These are phyloP conservation scores for Crucihimalaya himalaica DNA, from an alignment of 345 rosid species.

Conservation along the genomic window DNA sequence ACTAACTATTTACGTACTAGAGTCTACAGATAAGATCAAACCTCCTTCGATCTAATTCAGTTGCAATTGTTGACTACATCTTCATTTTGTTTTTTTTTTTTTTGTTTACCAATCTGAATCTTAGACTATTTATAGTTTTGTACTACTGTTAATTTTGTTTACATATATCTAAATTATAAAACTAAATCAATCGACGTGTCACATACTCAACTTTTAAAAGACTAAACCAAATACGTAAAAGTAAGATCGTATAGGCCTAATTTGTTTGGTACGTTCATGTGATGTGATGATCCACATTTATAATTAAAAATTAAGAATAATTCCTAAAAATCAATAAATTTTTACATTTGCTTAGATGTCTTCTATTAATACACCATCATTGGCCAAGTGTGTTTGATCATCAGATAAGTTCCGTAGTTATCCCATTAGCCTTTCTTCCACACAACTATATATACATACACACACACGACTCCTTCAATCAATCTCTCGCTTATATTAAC, in stretches of 20 bases:
- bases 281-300: neutral
- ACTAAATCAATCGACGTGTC: neutral
- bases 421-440: slow-evolving; percentile 6
- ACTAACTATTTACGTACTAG: neutral
- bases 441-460: neutral
- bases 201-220: neutral
- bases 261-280: neutral
- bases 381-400: neutral
- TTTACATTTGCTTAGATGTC: neutral
- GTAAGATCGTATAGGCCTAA: neutral
- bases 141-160: neutral
- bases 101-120: neutral
- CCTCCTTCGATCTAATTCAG: neutral
- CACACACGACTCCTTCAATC: neutral
- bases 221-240: neutral
- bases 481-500: slow-evolving; percentile 2
- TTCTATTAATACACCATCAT: slow-evolving; percentile 27
- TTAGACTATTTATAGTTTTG: neutral
- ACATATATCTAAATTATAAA: neutral
- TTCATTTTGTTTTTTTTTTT: neutral
- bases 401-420: slow-evolving; percentile 9
- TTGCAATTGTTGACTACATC: slow-evolving; percentile 1
- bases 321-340: neutral
- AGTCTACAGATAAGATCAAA: neutral
- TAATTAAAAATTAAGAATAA: neutral